Percentiles rank a stretch among this genome's conserved stretches.
These are phyloP conservation scores for Silene latifolia DNA, from an alignment of 148 eudicot species.

Conservation along the genomic window DNA sequence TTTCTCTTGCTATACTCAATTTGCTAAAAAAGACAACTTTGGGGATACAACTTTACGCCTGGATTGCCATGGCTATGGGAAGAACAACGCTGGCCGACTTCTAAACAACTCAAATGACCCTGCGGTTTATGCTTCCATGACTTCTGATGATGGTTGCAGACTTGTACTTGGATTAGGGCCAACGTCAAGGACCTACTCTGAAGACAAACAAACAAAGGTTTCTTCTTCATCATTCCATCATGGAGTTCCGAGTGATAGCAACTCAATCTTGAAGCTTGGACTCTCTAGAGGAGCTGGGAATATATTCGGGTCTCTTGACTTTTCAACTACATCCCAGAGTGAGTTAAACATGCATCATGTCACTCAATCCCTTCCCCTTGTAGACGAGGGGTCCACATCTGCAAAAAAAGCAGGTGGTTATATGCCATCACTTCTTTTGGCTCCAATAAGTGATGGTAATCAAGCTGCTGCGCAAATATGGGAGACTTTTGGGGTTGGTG, in stretches of 20 bases:
- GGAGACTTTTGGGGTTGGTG: constrained; percentile 28
- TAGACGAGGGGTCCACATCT: constrained; percentile 93
- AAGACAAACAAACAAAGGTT: constrained; percentile 37
- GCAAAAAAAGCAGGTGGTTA: constrained; percentile 93
- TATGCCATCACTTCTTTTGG: constrained; percentile 74
- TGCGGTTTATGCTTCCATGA: constrained; percentile 21
- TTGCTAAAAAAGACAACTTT: constrained; percentile 30
- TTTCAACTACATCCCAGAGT: constrained; percentile 33
- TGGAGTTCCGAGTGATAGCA: constrained; percentile 34
- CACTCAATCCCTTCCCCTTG: constrained; percentile 29
- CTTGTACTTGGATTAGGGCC: constrained; percentile 96
- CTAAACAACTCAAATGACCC: constrained; percentile 25
- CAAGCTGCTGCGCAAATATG: constrained; percentile 24
- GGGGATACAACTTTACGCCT: constrained; percentile 76
- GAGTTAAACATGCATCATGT: constrained; percentile 25
- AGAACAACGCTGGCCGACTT: constrained; percentile 23
- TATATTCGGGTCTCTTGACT: constrained; percentile 36
- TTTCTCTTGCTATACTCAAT: constrained; percentile 35
- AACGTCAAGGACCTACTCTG: constrained; percentile 46
- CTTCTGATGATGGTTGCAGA: constrained; percentile 75
- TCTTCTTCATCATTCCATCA: constrained; percentile 24
- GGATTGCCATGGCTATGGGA: constrained; percentile 72
- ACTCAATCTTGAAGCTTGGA: constrained; percentile 68
- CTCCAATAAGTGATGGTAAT: constrained; percentile 45
- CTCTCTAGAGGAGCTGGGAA: constrained; percentile 48